Base-by-base conservation (phyloP, 78 protist species). In the Emiliania huxleyi region DNA sequence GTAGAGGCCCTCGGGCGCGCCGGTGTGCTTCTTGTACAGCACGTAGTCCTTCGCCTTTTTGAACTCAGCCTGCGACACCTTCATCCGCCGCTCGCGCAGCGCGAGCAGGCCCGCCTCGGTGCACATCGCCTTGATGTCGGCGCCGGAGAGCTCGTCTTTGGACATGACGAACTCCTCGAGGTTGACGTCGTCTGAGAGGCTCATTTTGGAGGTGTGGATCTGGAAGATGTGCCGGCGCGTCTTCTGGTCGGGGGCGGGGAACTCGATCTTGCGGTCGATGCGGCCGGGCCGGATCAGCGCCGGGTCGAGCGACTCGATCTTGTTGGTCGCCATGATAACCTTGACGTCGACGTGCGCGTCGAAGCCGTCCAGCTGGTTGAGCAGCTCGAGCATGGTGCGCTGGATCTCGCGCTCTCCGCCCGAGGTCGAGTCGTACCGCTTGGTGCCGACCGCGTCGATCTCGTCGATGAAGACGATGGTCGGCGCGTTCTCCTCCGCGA, bases 221-320 rank as follows among this genome's bases (percentile, higher is more conserved):
- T 94, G 52, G 62, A 91, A 95, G 90, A 94, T 94, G 69, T 83
- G 90, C 22, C 93, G 96, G 87, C 98, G 98, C 55, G 99, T 98
- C 84, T 96, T 96, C 42, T 95, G 93, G 88, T 97, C 99, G 46
- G 99, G 99, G 43, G 98, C 91, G 5, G 99, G 99, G 96, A 99
- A 99, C 92, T 99, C 99, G 46, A 99, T 99, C 95, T 99, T 99
- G 42, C 99, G 91, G 90, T 99, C 99, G 91, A 99, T 98, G 42
- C 99, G 98, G n/a, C 99, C 99, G 0, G 99, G 99, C 1, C 99
- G 97, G 90, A 98, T 96, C 52, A 99, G 99, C 0, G 99, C 99
- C 0, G 99, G 99, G 96, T 99, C 99, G 0, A 98, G 90, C 23
- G 98, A 94, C 75, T 98, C 99, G 90, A 99, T 99, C 37, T 98